Base-by-base conservation (phyloP, 768 basidiomycete species). In the Cubamyces lactineus region DNA sequence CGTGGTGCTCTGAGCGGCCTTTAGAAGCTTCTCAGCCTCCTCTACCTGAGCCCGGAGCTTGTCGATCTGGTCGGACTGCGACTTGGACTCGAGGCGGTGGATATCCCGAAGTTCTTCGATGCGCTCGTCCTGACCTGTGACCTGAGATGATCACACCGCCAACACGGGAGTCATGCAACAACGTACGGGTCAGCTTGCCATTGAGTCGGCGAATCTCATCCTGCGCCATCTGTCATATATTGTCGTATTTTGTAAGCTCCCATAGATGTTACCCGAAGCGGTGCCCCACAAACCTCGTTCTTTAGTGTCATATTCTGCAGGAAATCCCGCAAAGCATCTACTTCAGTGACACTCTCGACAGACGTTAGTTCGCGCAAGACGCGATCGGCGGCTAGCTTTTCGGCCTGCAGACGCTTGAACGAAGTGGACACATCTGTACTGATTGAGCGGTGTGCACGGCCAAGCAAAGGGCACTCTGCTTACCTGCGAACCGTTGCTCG, bases 21-120 rank as follows among this genome's bases (percentile, higher is more conserved):
- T 75, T 40, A 94, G 76, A 13, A 91, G 81, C 0, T 86, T 82
- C 68, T 95, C 91, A 3, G 86, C 80, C 69, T 92, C 89, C 16
- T 75, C 75, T 7, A 94, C 71, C 65, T 95, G 91, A 13, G 78
- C 79, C 41, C 82, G 84, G 41, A 97, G 78, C 41, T 82, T 82
- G 65, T 88, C 85, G 46, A 94, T 85, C 63, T 90, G 86, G 42
- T 88, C 84, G 3, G 83, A 85, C 64, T 90, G 91, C 15, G 94
- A 95, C n/a, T 81, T 73, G 13, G 84, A 85, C 74, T 96, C 94
- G 9, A 92, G 79, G 15, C 80, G 82, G 70, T 96, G 95, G 7
- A 86, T 92, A 64, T 94, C 91, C 39, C 86, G 86, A 0, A 98
- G 77, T 71, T 97, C 94, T 65, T 91, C 89, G 12, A 94, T 80